Percentiles rank a stretch among this genome's conserved stretches.
Evolutionary conservation across 2,329 filamentous ascomycete species (phyloP).

Genomic region (Hypoxylon sp.): DNA sequence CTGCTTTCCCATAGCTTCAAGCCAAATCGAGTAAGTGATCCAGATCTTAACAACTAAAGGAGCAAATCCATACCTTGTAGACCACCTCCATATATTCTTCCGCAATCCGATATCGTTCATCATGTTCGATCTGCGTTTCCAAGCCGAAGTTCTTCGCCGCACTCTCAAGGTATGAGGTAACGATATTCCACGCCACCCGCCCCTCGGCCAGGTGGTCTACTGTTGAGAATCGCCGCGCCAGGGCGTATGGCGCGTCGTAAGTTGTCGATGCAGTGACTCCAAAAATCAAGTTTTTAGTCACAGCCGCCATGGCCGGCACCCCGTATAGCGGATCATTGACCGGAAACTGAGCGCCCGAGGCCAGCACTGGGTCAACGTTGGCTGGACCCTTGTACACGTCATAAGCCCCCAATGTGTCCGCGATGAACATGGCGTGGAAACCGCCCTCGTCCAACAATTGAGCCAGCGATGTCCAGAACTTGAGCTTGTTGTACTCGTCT

Average conservation of each 20-base stretch:
- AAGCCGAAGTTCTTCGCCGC: conserved; percentile 73
- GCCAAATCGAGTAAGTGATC: conserved; percentile 43
- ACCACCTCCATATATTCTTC: conserved; percentile 74
- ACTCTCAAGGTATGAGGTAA: conserved; percentile 65
- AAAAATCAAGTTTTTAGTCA: conserved; percentile 75
- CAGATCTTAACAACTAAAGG: not conserved
- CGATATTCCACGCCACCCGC: conserved; percentile 77
- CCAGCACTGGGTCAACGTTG: conserved; percentile 66
- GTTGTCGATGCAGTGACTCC: conserved; percentile 74
- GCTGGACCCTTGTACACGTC: conserved; percentile 69
- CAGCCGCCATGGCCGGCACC: conserved; percentile 75
- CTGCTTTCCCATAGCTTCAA: conserved; percentile 66
- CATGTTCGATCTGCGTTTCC: conserved; percentile 70
- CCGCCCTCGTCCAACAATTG: conserved; percentile 72
- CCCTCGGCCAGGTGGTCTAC: conserved; percentile 74
- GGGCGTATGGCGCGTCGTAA: conserved; percentile 72
- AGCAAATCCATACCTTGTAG: conserved; percentile 63
- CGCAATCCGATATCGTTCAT: conserved; percentile 72
- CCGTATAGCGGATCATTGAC: conserved; percentile 72
- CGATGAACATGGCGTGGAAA: conserved; percentile 76
- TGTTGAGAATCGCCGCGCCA: conserved; percentile 73
- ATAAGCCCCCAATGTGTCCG: conserved; percentile 75
- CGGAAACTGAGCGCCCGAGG: conserved; percentile 73
- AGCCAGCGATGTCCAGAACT: conserved; percentile 75
- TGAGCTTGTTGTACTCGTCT: conserved; percentile 70